These are phyloP conservation scores for Penicillium herquei DNA, from an alignment of 495 filamentous ascomycete species.

Conservation along the genomic window DNA sequence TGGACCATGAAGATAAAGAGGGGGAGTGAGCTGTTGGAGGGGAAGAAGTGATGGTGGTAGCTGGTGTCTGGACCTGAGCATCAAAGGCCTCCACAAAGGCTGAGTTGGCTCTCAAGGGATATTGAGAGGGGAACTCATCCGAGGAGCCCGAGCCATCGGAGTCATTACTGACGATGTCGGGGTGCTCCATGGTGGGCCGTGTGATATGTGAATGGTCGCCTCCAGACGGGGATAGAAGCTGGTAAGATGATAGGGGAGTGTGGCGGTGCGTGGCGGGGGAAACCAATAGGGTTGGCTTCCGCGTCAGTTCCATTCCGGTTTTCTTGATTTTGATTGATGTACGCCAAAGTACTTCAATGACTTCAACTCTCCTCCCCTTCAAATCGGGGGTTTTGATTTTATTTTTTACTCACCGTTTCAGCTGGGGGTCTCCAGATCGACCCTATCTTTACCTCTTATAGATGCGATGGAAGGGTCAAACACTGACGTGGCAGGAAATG, in stretches of 20 bases:
- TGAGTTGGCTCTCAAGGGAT: slow-evolving; percentile 43
- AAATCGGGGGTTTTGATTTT: background rate
- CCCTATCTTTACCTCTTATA: slow-evolving; percentile 3
- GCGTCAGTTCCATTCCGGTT: slow-evolving; percentile 1
- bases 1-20: slow-evolving; percentile 42
- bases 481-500: slow-evolving; percentile 7
- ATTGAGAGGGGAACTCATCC: slow-evolving; percentile 51
- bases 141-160: slow-evolving; percentile 65
- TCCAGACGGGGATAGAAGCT: slow-evolving; percentile 12
- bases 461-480: background rate
- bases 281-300: slow-evolving; percentile 8
- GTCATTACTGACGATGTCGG: slow-evolving; percentile 55
- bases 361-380: background rate
- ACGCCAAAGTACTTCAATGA: too few relatives aligned
- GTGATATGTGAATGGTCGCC: slow-evolving; percentile 17
- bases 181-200: slow-evolving; percentile 52
- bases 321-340: background rate
- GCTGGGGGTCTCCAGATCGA: slow-evolving; percentile 2
- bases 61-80: slow-evolving; percentile 35
- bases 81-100: slow-evolving; percentile 40
- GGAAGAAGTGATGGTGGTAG: slow-evolving; percentile 42
- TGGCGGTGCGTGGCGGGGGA: slow-evolving; percentile 27
- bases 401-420: background rate
- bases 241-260: slow-evolving; percentile 26
- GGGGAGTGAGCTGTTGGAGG: slow-evolving; percentile 40